phyloP scores from a whole-genome alignment of 306 rosid genomes.

The Sicyos baderoa region DNA sequence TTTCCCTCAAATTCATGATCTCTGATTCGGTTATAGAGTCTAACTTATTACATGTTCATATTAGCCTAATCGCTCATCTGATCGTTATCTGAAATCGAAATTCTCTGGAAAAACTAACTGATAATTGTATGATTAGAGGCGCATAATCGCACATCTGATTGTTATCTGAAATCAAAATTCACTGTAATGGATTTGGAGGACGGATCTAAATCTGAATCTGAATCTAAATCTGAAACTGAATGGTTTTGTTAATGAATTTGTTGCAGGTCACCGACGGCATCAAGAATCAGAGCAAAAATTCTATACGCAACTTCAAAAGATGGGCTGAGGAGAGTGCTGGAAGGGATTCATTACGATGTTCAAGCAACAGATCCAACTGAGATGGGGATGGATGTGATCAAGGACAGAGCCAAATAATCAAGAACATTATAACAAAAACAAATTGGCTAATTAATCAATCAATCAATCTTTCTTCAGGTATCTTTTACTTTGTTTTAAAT shows the following conservation, averaged over 20 bases:
- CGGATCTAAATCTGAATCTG: not conserved
- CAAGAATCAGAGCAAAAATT: constrained; percentile 91
- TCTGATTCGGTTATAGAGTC: not conserved
- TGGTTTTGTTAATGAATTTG: not conserved
- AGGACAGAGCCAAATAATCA: constrained; percentile 46
- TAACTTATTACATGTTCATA: not conserved
- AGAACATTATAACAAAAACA: too few relatives aligned
- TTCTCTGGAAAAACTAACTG: not conserved
- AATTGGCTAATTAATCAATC: constrained; percentile 3
- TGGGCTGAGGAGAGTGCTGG: constrained; percentile 86
- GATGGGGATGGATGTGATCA: constrained; percentile 85
- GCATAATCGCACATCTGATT: not conserved
- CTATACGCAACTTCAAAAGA: constrained; percentile 91
- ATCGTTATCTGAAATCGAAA: not conserved
- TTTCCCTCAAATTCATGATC: not conserved
- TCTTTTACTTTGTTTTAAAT: constrained; percentile 28
- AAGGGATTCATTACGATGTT: constrained; percentile 79
- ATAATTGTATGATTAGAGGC: not conserved
- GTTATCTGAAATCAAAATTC: not conserved
- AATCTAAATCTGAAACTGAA: not conserved
- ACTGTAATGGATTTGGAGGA: too few relatives aligned
- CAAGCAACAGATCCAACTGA: constrained; percentile 97
- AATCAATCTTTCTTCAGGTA: constrained; percentile 17
- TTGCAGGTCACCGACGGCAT: constrained; percentile 81
- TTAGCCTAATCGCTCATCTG: not conserved